Base-by-base conservation (phyloP, 1,139 yeast genomes). In the Yamadazyma jaroonii region DNA sequence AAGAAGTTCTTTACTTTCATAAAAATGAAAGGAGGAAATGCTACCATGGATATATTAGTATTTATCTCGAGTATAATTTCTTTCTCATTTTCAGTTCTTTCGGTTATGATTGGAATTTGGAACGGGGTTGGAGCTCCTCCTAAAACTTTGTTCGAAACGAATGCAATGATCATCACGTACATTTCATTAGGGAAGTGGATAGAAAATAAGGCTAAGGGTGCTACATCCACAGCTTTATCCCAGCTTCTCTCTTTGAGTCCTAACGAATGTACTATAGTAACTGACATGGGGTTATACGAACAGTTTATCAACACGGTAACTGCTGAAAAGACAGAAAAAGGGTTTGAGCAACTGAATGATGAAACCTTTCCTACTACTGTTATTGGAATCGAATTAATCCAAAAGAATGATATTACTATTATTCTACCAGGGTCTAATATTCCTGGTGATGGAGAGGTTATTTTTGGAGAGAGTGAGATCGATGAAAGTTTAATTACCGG, bases 21-120 rank as follows among this genome's bases (percentile, higher is more conserved):
- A 12, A 66, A 66, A 39, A 88, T 84, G 49, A 73, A 79, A 6
- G 72, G 84, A 20, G 52, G 46, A 29, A 63, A 61, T 34, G 96
- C 97, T n/a, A 89, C 94, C 14, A 94, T 94, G 98, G 98, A 94
- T 59, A 88, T 90, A 2, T 70, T 94, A 44, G 92, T 94, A 26
- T 81, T 86, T 40, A 69, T 86, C 23, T 88, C 97, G 3, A 89
- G 97, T 0, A 66, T 83, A 35, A 79, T 86, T 23, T 86, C 97
- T 3, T 92, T 80, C 53, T 44, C 68, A 11, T 92, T 87, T 52
- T 88, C 97, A 1, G 53, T 84, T 0, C 58, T 80, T 20, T 74
- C 94, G 0, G 78, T 79, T 45, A 38, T 69, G 3, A 59, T 68
- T 38, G 59, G 74, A 68, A 54, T 55, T 46, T 52, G 70, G 72